Conservation (phyloP, 257 asterid species). For the Jaltomata sinuosa region DNA sequence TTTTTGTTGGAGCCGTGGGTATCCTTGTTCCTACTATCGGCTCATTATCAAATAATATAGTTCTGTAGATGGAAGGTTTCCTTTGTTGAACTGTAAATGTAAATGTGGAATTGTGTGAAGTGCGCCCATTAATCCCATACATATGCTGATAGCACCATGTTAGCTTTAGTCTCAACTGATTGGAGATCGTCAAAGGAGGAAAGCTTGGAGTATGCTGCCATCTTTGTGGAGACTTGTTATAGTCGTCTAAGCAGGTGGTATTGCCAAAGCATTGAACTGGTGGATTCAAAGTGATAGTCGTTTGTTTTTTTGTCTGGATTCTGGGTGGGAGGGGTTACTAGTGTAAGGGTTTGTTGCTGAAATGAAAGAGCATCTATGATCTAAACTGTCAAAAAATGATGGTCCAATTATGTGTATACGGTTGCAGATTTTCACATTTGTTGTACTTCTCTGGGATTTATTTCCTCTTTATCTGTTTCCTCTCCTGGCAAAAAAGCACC, state of each 20-base stretch:
- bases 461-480: background rate
- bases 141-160: constrained; percentile 10
- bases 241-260: background rate
- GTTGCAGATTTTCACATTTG: background rate
- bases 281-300: background rate
- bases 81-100: constrained; percentile 53
- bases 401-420: background rate
- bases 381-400: background rate
- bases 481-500: background rate
- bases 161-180: constrained; percentile 12
- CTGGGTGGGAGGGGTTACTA: background rate
- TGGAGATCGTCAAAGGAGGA: background rate
- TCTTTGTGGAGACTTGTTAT: background rate
- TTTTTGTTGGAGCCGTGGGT: constrained; percentile 22
- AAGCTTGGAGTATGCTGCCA: background rate
- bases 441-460: background rate
- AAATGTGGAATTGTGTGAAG: constrained; percentile 33
- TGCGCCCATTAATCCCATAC: constrained; percentile 15
- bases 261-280: background rate
- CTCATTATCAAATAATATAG: constrained; percentile 28
- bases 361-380: background rate
- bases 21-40: constrained; percentile 29
- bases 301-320: background rate
- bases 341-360: background rate
- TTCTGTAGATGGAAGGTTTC: constrained; percentile 30